Evolutionary conservation across 306 rosid genomes (phyloP).

Genomic region (Pyrus pyrifolia): DNA sequence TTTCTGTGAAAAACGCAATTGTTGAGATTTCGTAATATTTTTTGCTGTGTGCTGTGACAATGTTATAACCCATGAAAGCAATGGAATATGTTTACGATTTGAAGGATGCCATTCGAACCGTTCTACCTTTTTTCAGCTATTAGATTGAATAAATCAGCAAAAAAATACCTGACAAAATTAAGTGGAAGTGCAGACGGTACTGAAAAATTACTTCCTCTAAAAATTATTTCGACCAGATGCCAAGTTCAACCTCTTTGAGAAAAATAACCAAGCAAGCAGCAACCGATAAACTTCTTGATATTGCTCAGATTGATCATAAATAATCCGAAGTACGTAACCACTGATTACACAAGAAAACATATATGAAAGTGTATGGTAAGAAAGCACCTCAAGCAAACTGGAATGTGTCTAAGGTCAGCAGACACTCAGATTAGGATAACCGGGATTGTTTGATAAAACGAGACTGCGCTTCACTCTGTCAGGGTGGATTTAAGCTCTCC

Average conservation of each 20-base stretch:
- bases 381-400: conserved; percentile 10
- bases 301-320: neutral
- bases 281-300: neutral
- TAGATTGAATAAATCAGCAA: no score
- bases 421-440: conserved; percentile 30
- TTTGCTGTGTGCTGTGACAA: no score
- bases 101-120: no score
- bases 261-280: neutral
- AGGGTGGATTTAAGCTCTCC: conserved; percentile 76
- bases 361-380: neutral
- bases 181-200: neutral
- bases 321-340: neutral
- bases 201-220: no score
- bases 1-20: no score
- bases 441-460: conserved; percentile 21
- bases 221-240: no score
- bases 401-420: conserved; percentile 19
- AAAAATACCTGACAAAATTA: no score
- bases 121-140: neutral
- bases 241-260: no score
- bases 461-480: conserved; percentile 40
- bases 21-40: no score
- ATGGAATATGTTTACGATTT: no score
- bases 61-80: neutral
- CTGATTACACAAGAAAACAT: neutral